A percentile compares a stretch with the other conserved stretches of the same genome.
Evolutionary conservation across 2,329 filamentous ascomycete species (phyloP).

Genomic region (Sporothrix inflata): DNA sequence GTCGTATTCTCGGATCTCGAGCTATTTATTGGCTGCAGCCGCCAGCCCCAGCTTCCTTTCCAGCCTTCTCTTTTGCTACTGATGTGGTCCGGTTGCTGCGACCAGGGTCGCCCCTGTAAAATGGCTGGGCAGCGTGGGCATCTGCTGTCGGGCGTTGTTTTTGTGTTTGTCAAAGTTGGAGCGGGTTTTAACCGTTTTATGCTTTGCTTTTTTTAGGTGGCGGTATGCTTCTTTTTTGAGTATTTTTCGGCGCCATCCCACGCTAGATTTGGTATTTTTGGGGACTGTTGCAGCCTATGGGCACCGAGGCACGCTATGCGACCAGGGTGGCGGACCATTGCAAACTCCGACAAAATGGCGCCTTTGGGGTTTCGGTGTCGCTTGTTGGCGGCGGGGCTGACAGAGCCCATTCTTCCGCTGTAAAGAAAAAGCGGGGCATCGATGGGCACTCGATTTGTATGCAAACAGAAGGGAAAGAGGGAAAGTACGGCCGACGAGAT

Average conservation of each 20-base stretch:
- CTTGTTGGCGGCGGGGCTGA: constrained; percentile 16
- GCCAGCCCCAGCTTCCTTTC: neutral
- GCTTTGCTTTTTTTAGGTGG: constrained; percentile 4
- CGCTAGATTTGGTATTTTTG: neutral
- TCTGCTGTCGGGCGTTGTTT: neutral
- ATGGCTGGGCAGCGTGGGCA: constrained; percentile 9
- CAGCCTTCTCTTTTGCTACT: neutral
- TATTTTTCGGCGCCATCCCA: constrained; percentile 15
- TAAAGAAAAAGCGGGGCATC: neutral
- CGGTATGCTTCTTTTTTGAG: neutral
- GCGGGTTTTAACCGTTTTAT: neutral
- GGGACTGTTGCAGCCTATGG: neutral
- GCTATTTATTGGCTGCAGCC: neutral
- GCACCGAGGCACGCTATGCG: neutral
- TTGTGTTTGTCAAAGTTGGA: neutral
- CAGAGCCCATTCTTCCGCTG: constrained; percentile 3
- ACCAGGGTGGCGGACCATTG: constrained; percentile 6
- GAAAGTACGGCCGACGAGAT: constrained; percentile 9
- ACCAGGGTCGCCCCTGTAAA: neutral
- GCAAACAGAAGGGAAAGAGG: neutral
- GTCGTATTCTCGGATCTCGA: neutral
- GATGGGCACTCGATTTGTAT: neutral
- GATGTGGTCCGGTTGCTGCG: neutral
- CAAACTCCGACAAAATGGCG: neutral
- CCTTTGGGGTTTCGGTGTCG: neutral